Evolutionary conservation across 129 eudicot species (phyloP), one percentile per base, ranked within the genome.

Genomic region (Calendula officinalis): DNA sequence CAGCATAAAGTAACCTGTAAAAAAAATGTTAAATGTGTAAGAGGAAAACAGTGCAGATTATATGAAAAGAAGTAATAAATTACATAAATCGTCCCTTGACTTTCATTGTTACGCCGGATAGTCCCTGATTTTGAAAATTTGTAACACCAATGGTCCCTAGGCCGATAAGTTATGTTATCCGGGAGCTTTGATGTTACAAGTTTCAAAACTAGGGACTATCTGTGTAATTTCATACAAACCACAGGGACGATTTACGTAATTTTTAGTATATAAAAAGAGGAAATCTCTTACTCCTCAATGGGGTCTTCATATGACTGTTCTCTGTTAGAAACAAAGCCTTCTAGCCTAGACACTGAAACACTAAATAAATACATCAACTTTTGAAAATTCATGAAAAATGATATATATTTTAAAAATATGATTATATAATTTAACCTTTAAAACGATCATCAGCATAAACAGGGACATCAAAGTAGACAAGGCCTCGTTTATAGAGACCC

Each of bases 271-370:
- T 52, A 16, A 10, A 44, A 51, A 71, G 60, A 54, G 39, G 45
- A 36, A 36, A 48, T 70, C 17, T 58, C 95, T 88, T 94, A 94
- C 99, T 94, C 99, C 74, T 94, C 99, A 66, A 88, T 94, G 54
- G 99, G 99, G 70, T 94, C 99, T 86, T 94, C 99, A 68, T 94
- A 94, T 17, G 90, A 84, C 80, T 94, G 99, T 85, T 94, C 99
- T 80, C 97, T 75, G 73, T 94, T 94, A 62, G 99, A 92, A 77
- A 92, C 95, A 85, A 92, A 92, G 53, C 99, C 99, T 78, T 92
- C 99, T 63, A 92, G 96, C 86, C 96, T 92, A 73, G 96, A 92
- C 74, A 92, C 99, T 92, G 99, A 76, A 77, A 77, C 66, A 74
- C 59, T 44, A 54, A 67, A n/a, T 47, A 5, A 22, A 70, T 42